phyloP scores from a whole-genome alignment of 495 filamentous ascomycete genomes.

The Parmelia sp. region DNA sequence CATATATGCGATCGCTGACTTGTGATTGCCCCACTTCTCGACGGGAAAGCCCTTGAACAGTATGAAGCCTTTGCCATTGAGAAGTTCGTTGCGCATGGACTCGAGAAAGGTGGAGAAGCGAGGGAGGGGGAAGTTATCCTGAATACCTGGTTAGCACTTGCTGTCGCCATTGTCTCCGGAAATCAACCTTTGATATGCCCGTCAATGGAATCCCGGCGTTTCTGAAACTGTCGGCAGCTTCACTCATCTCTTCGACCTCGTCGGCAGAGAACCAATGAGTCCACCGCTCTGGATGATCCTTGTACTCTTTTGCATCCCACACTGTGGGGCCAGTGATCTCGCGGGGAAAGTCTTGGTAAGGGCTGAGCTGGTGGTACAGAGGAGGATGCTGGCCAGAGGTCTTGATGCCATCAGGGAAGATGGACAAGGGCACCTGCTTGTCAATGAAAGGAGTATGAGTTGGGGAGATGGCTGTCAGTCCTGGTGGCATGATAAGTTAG shows the following conservation, averaged over 20 bases:
- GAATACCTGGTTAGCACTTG: not conserved
- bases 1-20: conserved; percentile 83
- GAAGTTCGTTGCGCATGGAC: conserved; percentile 58
- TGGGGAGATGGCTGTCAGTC: not conserved
- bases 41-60: conserved; percentile 83
- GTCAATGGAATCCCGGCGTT: conserved; percentile 55
- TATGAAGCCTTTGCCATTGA: conserved; percentile 84
- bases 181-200: conserved; percentile 59
- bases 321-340: conserved; percentile 68
- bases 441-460: not conserved
- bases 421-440: conserved; percentile 7
- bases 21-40: conserved; percentile 65
- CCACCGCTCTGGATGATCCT: conserved; percentile 65
- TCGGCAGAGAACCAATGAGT: conserved; percentile 59
- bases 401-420: conserved; percentile 54
- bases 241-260: conserved; percentile 63
- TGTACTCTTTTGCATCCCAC: conserved; percentile 71
- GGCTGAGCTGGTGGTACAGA: conserved; percentile 55
- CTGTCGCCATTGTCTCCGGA: not conserved
- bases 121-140: conserved; percentile 60
- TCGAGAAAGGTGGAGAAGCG: conserved; percentile 50
- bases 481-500: conserved; percentile 15
- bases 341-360: conserved; percentile 68
- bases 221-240: conserved; percentile 63
- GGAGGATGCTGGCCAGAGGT: conserved; percentile 80